These are phyloP conservation scores for Linnemannia exigua DNA, from an alignment of 192 early-diverging fungal genomes.

Conservation along the genomic window DNA sequence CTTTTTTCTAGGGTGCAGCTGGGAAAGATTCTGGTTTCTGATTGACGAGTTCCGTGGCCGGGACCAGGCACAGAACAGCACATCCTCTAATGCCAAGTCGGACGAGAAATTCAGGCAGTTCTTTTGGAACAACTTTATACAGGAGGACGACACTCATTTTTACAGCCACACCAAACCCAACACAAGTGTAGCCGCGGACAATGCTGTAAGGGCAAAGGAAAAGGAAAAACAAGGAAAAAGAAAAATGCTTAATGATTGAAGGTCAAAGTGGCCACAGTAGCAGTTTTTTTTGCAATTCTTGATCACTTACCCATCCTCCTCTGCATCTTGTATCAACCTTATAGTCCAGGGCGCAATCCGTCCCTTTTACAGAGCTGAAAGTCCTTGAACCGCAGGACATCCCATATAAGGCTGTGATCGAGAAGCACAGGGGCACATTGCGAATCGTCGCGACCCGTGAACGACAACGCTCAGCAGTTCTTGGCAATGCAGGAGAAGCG, in stretches of 20 bases:
- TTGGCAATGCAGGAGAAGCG: conserved; percentile 56
- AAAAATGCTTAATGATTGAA: too few relatives aligned
- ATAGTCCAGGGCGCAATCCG: conserved; percentile 18
- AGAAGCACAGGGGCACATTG: conserved; percentile 46
- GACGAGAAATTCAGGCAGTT: conserved; percentile 47
- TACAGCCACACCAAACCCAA: background rate
- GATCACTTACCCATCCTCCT: background rate
- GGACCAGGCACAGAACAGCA: background rate
- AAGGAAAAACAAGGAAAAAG: too few relatives aligned
- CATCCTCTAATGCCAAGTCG: background rate
- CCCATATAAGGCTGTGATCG: conserved; percentile 12
- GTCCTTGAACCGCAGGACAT: conserved; percentile 4
- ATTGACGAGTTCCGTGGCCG: conserved; percentile 35
- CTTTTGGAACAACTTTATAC: conserved; percentile 52
- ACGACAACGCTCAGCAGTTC: conserved; percentile 40
- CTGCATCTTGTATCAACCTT: background rate
- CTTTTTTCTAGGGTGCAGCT: conserved; percentile 34
- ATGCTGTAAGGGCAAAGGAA: conserved; percentile 6
- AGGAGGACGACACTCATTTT: conserved; percentile 32
- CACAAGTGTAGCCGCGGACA: background rate
- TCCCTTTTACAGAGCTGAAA: conserved; percentile 17
- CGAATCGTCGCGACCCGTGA: conserved; percentile 52
- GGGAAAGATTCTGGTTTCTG: conserved; percentile 53
- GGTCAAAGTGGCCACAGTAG: too few relatives aligned
- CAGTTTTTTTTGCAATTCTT: background rate